phyloP scores from a whole-genome alignment of 441 rosid species.

The Raphanus hybrid region DNA sequence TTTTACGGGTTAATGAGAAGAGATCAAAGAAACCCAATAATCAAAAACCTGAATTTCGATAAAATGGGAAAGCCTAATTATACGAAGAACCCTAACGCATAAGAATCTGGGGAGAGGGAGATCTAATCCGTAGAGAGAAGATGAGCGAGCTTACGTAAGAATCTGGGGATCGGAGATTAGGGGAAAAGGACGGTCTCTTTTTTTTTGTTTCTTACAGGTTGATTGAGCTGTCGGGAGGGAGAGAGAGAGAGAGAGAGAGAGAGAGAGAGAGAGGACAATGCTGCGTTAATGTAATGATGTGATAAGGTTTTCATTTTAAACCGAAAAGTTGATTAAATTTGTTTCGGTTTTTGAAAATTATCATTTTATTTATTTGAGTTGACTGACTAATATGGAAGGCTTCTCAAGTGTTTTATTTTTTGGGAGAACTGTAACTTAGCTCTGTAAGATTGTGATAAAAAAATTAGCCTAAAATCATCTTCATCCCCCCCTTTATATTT shows the following conservation, averaged over 20 bases:
- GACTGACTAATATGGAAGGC: too few relatives aligned
- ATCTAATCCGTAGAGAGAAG: not conserved
- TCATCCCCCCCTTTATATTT: too few relatives aligned
- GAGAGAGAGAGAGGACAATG: not conserved
- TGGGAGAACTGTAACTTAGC: too few relatives aligned
- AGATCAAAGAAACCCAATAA: constrained; percentile 8
- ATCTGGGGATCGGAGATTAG: constrained; percentile 2
- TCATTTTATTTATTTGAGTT: too few relatives aligned
- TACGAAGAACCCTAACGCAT: constrained; percentile 6
- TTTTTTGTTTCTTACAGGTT: not conserved
- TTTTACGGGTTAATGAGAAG: not conserved
- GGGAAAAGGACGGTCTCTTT: not conserved
- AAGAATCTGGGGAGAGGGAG: not conserved
- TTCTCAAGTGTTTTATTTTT: too few relatives aligned
- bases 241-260: not conserved
- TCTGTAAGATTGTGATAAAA: too few relatives aligned
- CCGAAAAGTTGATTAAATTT: not conserved
- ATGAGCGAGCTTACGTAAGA: constrained; percentile 13
- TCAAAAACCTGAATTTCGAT: not conserved
- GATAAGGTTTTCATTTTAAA: not conserved
- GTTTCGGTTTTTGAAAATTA: not conserved
- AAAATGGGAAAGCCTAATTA: not conserved
- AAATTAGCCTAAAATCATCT: too few relatives aligned
- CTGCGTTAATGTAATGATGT: constrained; percentile 1
- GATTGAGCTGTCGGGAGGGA: not conserved